Base-by-base conservation (phyloP, 192 early-diverging fungal species). In the Chytriomyces sp. region DNA sequence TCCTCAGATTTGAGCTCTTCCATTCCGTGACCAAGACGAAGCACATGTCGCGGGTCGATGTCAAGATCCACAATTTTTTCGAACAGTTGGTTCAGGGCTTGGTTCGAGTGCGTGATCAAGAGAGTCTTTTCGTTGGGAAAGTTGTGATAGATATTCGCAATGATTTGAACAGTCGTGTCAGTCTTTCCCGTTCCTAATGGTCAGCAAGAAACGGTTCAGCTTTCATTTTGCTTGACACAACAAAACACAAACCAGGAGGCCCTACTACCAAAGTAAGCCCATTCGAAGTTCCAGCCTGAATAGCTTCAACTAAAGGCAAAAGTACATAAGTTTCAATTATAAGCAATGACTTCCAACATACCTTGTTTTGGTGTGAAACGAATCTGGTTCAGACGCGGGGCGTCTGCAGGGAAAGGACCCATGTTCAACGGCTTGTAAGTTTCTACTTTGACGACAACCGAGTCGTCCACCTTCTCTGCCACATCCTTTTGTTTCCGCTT, bases 11-110 rank as follows among this genome's bases (percentile, higher is more conserved):
- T 92, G 40, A 98, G 69, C 31, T 94, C 94, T 54, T 93, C 96
- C 61, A 94, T 90, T 59, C 96, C 96, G 34, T 98, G 96, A 41
- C 98, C 96, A 39, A 99, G 83, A 22, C 96, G 91, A 33, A 99
- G 80, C 59, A 99, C 78, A 77, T 99, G 96, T 6, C 96, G 86
- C 28, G 92, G 88, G 77, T 97, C 94, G 31, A 99, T 96, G 76
- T 98, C 93, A 62, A 93, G 77, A 3, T 82, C 89, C 36, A 92
- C 88, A 61, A 99, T 96, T 73, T 98, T 98, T 77, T 93, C 95
- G 73, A 99, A 99, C 40, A 99, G 85, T 64, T 99, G 96, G 81
- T 98, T 98, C 39, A 99, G 83, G n/a, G 96, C 96, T 78, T 98
- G 96, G 78, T 99, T 99, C 44, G 93, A 96, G 73, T 97, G 94